Conservation (phyloP, 169 alveolate species). For the Eimeria sp. region DNA sequence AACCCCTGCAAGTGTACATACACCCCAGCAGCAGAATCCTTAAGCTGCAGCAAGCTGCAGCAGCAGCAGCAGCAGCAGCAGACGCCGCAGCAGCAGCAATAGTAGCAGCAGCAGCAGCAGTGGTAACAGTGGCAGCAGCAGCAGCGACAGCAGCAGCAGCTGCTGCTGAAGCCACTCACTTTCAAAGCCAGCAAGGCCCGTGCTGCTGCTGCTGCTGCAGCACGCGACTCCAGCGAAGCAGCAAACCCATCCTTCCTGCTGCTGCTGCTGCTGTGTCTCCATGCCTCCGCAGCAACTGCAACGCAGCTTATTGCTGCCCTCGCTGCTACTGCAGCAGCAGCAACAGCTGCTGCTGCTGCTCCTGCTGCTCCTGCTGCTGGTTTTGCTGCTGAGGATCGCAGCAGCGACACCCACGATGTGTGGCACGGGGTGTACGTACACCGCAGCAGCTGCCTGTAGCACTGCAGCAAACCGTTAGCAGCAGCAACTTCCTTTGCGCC, state of each 20-base stretch:
- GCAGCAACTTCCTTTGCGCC: conserved; percentile 14
- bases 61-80: not conserved
- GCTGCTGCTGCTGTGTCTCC: conserved; percentile 49
- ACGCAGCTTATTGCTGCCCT: conserved; percentile 38
- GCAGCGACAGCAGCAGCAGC: conserved; percentile 14
- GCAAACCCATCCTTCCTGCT: conserved; percentile 21
- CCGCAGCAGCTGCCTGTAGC: conserved; percentile 2
- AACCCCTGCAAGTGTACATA: not conserved
- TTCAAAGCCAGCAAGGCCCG: not conserved
- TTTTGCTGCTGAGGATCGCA: not conserved
- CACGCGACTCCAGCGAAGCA: not conserved
- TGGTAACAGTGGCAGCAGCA: not conserved
- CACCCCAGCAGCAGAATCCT: not conserved
- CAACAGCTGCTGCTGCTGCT: not conserved
- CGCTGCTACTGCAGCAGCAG: conserved; percentile 23
- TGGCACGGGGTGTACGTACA: conserved; percentile 49
- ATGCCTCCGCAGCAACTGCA: conserved; percentile 10
- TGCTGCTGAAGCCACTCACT: not conserved
- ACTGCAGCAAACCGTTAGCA: not conserved
- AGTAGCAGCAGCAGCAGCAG: not conserved
- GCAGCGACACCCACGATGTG: conserved; percentile 7
- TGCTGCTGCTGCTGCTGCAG: conserved; percentile 13
- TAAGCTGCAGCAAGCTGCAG: not conserved
- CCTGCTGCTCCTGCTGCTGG: not conserved
- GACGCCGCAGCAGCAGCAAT: not conserved